Percentiles rank a stretch among this genome's conserved stretches.
phyloP scores from a whole-genome alignment of 208 protist genomes.

The Acanthamoeba pearcei region DNA sequence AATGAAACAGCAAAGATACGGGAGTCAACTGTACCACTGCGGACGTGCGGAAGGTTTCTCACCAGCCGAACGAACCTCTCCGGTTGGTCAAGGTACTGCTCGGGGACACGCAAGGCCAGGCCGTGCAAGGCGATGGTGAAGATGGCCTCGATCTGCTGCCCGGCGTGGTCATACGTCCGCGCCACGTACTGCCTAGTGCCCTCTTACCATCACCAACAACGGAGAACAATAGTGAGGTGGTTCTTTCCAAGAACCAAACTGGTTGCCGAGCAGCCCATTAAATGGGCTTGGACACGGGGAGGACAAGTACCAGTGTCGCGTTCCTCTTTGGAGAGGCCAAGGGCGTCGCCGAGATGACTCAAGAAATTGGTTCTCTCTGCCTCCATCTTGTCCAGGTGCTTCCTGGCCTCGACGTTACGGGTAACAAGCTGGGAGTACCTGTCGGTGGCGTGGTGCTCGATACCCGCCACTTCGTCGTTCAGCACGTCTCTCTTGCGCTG shows the following conservation, averaged over 20 bases:
- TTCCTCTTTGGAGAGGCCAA: not conserved
- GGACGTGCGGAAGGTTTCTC: not conserved
- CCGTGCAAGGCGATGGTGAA: not conserved
- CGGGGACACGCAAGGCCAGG: not conserved
- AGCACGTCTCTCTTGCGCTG: not conserved
- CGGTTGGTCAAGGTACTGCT: not conserved
- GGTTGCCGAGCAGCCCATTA: too few relatives aligned
- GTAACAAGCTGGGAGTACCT: not conserved
- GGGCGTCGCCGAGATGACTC: not conserved
- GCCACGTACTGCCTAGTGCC: not conserved
- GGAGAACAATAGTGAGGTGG: not conserved
- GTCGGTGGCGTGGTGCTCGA: not conserved
- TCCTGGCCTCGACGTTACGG: not conserved
- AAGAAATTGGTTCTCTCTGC: not conserved
- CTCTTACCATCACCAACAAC: not conserved
- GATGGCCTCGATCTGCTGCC: not conserved
- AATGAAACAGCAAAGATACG: too few relatives aligned
- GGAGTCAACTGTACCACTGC: not conserved
- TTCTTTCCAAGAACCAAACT: too few relatives aligned
- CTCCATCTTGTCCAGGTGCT: constrained; percentile 8
- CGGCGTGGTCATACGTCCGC: not conserved
- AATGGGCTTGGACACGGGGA: too few relatives aligned
- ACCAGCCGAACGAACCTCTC: not conserved
- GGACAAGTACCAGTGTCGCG: too few relatives aligned
- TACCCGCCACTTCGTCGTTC: not conserved